phyloP scores from a whole-genome alignment of 306 rosid genomes.

The Medicago arabica region DNA sequence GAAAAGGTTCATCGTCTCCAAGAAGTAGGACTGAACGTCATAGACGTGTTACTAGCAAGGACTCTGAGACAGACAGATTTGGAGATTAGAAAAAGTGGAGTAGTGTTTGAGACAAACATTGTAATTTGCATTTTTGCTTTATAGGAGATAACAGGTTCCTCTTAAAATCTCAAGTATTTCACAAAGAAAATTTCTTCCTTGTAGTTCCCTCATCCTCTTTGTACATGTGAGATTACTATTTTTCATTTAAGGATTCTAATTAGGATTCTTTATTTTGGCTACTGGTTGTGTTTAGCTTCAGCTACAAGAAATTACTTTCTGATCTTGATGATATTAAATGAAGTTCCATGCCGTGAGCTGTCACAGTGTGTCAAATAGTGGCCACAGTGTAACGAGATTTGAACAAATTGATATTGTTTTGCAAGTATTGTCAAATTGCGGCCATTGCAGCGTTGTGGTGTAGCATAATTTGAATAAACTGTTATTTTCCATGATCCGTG shows the following conservation, averaged over 20 bases:
- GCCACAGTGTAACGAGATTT: too few species aligned
- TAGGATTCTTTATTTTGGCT: conserved; percentile 30
- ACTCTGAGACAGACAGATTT: conserved; percentile 41
- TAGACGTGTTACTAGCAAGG: conserved; percentile 25
- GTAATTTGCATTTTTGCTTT: conserved; percentile 70
- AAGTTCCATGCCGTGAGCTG: background rate
- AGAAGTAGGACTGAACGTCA: conserved; percentile 24
- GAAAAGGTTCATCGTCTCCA: conserved; percentile 49
- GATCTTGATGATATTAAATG: background rate
- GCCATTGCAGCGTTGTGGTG: too few species aligned
- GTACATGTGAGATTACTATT: conserved; percentile 40
- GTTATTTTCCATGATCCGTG: background rate
- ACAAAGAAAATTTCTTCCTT: conserved; percentile 19
- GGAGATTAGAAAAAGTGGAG: conserved; percentile 32
- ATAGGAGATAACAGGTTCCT: conserved; percentile 64
- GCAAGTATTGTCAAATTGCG: too few species aligned
- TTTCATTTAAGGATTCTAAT: conserved; percentile 7
- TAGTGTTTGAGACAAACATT: conserved; percentile 35
- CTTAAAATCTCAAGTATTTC: conserved; percentile 1
- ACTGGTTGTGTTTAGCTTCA: conserved; percentile 17
- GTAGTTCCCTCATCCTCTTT: conserved; percentile 8
- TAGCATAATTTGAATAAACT: too few species aligned
- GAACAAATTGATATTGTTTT: too few species aligned
- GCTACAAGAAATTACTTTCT: background rate
- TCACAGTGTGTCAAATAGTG: too few species aligned